phyloP scores from a whole-genome alignment of 164 flowering plant genomes.

The Platanus orientalis region DNA sequence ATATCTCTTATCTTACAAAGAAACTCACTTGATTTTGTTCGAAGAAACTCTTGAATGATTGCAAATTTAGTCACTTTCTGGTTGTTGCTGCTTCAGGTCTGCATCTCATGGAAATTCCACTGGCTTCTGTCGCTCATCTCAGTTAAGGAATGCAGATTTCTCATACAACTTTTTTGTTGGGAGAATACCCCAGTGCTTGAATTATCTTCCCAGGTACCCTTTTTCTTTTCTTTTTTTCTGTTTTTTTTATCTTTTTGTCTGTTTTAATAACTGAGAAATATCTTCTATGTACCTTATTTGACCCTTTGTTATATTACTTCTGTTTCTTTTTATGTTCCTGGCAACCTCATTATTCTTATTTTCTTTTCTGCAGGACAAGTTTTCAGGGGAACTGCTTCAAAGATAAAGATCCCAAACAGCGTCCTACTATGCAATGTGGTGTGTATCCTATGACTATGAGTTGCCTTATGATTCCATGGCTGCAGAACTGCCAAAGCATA shows the following conservation, averaged over 20 bases:
- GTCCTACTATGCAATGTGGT: slow-evolving; percentile 69
- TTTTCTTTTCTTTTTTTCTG: neutral
- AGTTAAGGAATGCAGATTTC: slow-evolving; percentile 61
- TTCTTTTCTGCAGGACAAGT: slow-evolving; percentile 50
- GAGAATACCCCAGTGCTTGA: slow-evolving; percentile 72
- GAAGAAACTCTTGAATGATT: slow-evolving; percentile 5
- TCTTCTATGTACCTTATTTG: slow-evolving; percentile 53
- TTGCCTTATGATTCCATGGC: neutral
- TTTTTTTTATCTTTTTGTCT: too few relatives aligned
- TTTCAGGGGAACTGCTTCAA: slow-evolving; percentile 85
- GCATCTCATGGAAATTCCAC: slow-evolving; percentile 31
- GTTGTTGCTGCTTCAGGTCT: slow-evolving; percentile 47
- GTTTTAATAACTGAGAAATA: slow-evolving; percentile 12
- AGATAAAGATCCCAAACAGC: slow-evolving; percentile 56
- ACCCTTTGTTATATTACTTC: slow-evolving; percentile 3
- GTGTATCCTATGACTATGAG: slow-evolving; percentile 13
- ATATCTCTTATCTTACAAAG: too few relatives aligned
- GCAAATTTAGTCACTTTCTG: neutral
- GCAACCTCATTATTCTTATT: slow-evolving; percentile 3
- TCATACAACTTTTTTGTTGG: slow-evolving; percentile 81
- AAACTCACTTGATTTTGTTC: neutral
- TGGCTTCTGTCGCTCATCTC: slow-evolving; percentile 64
- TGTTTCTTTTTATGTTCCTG: neutral
- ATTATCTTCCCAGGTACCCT: slow-evolving; percentile 64
- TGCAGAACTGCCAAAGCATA: too few relatives aligned